phyloP scores from a whole-genome alignment of 352 stramenopile genomes.

The Pythium biforme region DNA sequence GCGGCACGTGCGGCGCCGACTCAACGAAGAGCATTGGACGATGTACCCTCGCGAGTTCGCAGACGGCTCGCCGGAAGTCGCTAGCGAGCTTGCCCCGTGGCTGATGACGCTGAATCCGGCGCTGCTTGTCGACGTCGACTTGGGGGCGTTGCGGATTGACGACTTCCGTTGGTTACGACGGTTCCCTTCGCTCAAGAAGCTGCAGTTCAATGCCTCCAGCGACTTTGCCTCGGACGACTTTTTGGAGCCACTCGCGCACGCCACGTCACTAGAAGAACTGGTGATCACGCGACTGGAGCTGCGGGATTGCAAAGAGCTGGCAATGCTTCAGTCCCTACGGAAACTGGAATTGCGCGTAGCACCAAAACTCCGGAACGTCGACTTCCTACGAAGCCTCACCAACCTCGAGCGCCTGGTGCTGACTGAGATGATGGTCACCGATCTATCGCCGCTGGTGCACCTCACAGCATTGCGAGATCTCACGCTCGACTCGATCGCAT shows the following conservation, averaged over 20 bases:
- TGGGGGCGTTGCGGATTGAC: neutral
- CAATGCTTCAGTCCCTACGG: neutral
- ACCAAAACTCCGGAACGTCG: neutral
- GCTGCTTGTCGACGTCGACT: slow-evolving; percentile 1
- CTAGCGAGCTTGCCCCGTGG: neutral
- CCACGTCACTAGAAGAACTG: slow-evolving; percentile 9
- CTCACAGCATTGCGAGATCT: slow-evolving; percentile 8
- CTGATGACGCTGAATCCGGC: neutral
- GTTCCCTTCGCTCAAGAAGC: slow-evolving; percentile 12
- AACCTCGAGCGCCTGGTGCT: slow-evolving; percentile 14
- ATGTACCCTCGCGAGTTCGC: neutral
- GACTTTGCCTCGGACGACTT: neutral
- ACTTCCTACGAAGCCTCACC: neutral
- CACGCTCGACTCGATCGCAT: slow-evolving; percentile 15
- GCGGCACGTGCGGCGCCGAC: slow-evolving; percentile 3
- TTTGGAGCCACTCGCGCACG: neutral
- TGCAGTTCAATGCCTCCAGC: slow-evolving; percentile 9
- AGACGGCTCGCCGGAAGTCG: neutral
- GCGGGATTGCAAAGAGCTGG: neutral
- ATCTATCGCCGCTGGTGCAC: slow-evolving; percentile 14
- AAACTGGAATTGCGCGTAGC: slow-evolving; percentile 13
- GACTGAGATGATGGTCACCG: neutral
- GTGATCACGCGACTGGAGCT: slow-evolving; percentile 1
- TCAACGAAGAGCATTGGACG: slow-evolving; percentile 8
- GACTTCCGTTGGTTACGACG: neutral